Conservation (phyloP, 2,329 filamentous ascomycete genomes). For the Camptophora hylomeconis region DNA sequence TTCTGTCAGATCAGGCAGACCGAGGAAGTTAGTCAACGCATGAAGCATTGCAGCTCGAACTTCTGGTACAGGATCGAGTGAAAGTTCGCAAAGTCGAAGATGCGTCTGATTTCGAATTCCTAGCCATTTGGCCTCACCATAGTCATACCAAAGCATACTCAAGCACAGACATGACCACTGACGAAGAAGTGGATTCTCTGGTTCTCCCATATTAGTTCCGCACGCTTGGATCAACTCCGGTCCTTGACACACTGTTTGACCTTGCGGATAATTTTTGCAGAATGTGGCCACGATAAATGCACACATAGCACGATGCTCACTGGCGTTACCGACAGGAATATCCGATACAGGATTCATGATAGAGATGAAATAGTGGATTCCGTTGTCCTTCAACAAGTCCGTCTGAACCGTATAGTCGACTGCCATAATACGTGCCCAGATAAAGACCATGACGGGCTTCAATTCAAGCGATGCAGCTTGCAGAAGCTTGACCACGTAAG, state of each 20-base stretch:
- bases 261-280: conserved; percentile 86
- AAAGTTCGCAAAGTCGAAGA: conserved; percentile 63
- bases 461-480: conserved; percentile 90
- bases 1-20: conserved; percentile 82
- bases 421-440: conserved; percentile 91
- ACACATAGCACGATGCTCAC: conserved; percentile 97
- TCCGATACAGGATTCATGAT: conserved; percentile 76
- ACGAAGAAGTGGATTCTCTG: conserved; percentile 73
- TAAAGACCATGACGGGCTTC: conserved; percentile 98
- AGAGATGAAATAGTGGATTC: conserved; percentile 90
- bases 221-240: conserved; percentile 65
- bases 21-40: conserved; percentile 84
- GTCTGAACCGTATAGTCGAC: conserved; percentile 89
- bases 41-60: conserved; percentile 88
- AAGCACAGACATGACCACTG: conserved; percentile 96
- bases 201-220: conserved; percentile 67
- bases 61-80: conserved; percentile 78
- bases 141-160: conserved; percentile 85
- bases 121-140: conserved; percentile 86
- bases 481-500: conserved; percentile 91
- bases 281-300: conserved; percentile 96
- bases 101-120: conserved; percentile 85
- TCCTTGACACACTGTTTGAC: conserved; percentile 81
- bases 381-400: conserved; percentile 90
- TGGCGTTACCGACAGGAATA: conserved; percentile 73